Base-by-base conservation (phyloP, 2,329 filamentous ascomycete species). In the Penicillium sp. region DNA sequence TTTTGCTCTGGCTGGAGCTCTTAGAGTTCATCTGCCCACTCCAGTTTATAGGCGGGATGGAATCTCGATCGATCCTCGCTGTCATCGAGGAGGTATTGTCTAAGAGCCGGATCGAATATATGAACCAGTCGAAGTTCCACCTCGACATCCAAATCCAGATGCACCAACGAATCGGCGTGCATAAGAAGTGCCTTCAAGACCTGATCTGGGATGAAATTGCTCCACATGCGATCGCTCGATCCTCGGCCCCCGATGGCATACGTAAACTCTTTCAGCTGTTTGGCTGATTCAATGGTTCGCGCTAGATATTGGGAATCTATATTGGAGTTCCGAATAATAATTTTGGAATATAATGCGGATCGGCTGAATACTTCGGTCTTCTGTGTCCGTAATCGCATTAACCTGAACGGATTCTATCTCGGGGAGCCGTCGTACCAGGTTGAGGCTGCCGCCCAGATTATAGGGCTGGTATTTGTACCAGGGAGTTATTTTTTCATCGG, bases 141-240 rank as follows among this genome's bases (percentile, higher is more conserved):
- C 47, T 50, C 47, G 47, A 12, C 4, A 50, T 50, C 47, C 3
- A 50, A 50, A 33, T 50, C 47, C 9, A 50, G 17, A 50, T 50
- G 26, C 8, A 50, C 47, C 9, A 50, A 30, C 47, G 47, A 50
- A 50, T 50, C 47, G n/a, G 47, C 47, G 47, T 50, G 47, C 10
- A 50, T 12, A 17, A 50, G 28, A 22, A 50, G 47, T 12, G 47
- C 47, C 17, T n/a, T 26, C 4, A 50, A 50, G 26, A 50, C 28
- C 15, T 50, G 28, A 50, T 50, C 47, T 19, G n/a, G 26, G 47
- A 10, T 50, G 17, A 50, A 50, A 2, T 4, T 50, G 28, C 47
- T 33, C 10, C n/a, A n/a, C 4, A 5, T 19, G 17, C 28, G 24
- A 50, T 50, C 17, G 3, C 6, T 19, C 26, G 47, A 50, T 17